phyloP scores from a whole-genome alignment of 2,329 filamentous ascomycete species.

The Thielaviopsis populi region DNA sequence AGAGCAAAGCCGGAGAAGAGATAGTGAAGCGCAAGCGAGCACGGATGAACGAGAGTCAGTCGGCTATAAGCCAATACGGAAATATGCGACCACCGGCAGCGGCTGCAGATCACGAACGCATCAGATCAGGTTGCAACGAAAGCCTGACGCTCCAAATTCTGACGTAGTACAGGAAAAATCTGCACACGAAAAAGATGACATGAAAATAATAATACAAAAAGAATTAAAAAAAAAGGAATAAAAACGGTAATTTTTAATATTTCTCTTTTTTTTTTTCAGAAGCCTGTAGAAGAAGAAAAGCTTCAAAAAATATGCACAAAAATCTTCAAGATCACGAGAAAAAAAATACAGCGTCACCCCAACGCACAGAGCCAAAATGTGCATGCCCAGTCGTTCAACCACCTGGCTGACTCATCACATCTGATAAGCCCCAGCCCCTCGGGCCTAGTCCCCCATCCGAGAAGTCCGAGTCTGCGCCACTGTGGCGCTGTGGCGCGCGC shows the following conservation, averaged over 20 bases:
- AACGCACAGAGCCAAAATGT: not conserved
- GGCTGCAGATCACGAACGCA: not conserved
- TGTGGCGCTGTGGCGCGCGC: not conserved
- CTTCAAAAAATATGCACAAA: not conserved
- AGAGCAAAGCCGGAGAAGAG: not conserved
- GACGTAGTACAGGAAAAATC: conserved; percentile 5
- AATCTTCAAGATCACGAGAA: not conserved
- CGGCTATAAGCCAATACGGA: not conserved
- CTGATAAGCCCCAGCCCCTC: conserved; percentile 5
- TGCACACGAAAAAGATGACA: not conserved
- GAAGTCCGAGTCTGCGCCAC: not conserved
- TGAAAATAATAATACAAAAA: not conserved
- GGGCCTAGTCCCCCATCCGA: not conserved
- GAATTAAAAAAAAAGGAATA: not conserved
- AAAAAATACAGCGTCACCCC: not conserved
- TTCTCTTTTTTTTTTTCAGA: not conserved
- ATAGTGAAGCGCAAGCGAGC: not conserved
- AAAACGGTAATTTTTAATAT: not conserved
- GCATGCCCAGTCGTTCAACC: not conserved
- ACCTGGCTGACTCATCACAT: conserved; percentile 9
- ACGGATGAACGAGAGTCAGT: not conserved
- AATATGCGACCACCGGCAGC: not conserved
- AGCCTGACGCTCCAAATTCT: not conserved
- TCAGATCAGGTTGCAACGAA: not conserved
- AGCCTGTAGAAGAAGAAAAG: not conserved